phyloP scores from a whole-genome alignment of 192 early-diverging fungal species.

The Mortierella hygrophila region DNA sequence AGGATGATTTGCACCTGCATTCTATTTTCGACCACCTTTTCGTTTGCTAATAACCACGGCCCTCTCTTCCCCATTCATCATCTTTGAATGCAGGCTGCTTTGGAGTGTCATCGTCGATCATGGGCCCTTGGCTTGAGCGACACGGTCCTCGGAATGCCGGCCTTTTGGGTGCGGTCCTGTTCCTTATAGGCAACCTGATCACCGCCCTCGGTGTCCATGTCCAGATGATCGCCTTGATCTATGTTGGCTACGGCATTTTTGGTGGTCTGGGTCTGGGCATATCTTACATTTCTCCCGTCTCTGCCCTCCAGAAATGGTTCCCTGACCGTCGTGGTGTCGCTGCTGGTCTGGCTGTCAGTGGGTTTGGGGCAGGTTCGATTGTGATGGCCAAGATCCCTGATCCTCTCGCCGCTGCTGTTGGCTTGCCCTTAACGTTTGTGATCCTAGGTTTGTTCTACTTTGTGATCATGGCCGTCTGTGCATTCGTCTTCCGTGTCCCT shows the following conservation, averaged over 20 bases:
- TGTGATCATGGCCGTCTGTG: slow-evolving; percentile 65
- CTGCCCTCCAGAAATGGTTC: slow-evolving; percentile 74
- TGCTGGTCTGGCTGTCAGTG: slow-evolving; percentile 76
- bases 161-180: slow-evolving; percentile 61
- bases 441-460: slow-evolving; percentile 76
- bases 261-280: slow-evolving; percentile 73
- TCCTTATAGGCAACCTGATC: slow-evolving; percentile 67
- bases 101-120: slow-evolving; percentile 66
- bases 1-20: background rate
- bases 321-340: slow-evolving; percentile 69
- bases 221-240: slow-evolving; percentile 69
- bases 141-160: slow-evolving; percentile 64
- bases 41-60: no score
- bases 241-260: slow-evolving; percentile 75
- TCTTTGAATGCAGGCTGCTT: slow-evolving; percentile 56
- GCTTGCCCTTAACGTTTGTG: slow-evolving; percentile 72
- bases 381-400: slow-evolving; percentile 76
- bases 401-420: slow-evolving; percentile 66
- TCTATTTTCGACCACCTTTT: background rate
- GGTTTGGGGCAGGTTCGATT: slow-evolving; percentile 81
- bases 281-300: slow-evolving; percentile 74
- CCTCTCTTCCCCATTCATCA: background rate
- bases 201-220: slow-evolving; percentile 67
- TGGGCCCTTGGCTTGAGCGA: slow-evolving; percentile 74
- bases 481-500: slow-evolving; percentile 71